phyloP scores from a whole-genome alignment of 495 filamentous ascomycete species.

The Chaetomidium leptoderma region DNA sequence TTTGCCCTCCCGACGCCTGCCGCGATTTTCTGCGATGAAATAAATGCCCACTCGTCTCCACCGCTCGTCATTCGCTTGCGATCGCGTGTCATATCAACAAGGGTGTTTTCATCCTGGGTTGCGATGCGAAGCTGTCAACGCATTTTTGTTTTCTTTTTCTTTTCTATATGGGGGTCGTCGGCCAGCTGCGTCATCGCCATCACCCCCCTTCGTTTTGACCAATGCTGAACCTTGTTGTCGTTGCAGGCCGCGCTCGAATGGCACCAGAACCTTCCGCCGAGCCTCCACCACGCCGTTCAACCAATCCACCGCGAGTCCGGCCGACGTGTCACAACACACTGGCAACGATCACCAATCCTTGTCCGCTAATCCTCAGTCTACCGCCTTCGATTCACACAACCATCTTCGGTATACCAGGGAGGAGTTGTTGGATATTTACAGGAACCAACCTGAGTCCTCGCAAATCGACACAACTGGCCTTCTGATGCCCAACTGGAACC shows the following conservation, averaged over 20 bases:
- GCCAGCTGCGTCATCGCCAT: no score
- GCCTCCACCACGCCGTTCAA: slow-evolving; percentile 57
- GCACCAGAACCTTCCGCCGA: slow-evolving; percentile 82
- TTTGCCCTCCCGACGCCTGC: no score
- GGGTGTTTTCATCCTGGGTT: no score
- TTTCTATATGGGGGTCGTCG: no score
- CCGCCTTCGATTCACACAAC: slow-evolving; percentile 45
- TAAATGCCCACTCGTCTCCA: not conserved
- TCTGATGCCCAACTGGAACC: slow-evolving; percentile 72
- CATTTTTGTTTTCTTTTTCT: no score
- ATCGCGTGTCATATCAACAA: slow-evolving; percentile 2
- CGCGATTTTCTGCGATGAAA: not conserved
- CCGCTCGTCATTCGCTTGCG: not conserved
- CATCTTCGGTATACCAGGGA: slow-evolving; percentile 67
- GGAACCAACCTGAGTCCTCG: slow-evolving; percentile 52
- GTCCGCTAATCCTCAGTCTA: slow-evolving; percentile 25
- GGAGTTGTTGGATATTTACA: slow-evolving; percentile 73
- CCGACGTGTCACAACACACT: slow-evolving; percentile 21
- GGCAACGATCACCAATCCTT: slow-evolving; percentile 13
- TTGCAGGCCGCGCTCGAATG: slow-evolving; percentile 59
- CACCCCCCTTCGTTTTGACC: not conserved
- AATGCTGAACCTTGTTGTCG: slow-evolving; percentile 13
- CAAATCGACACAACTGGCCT: slow-evolving; percentile 61
- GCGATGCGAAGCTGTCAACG: no score
- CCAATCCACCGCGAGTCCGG: slow-evolving; percentile 27